Evolutionary conservation across 768 basidiomycete species (phyloP).

Genomic region (Agaricus bisporus): DNA sequence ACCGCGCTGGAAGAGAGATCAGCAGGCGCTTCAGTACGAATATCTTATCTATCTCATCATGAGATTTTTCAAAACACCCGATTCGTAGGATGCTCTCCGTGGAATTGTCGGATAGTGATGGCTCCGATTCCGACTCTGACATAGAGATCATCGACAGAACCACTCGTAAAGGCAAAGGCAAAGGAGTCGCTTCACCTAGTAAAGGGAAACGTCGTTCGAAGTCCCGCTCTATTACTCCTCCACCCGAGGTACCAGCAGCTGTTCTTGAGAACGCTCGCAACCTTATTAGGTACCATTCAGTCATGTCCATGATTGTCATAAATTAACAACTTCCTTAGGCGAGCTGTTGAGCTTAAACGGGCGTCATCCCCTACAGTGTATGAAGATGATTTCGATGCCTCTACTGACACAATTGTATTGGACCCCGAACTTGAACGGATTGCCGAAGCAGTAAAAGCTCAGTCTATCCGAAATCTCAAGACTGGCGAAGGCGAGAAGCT

Average conservation of each 20-base stretch:
- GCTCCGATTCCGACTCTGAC: constrained; percentile 44
- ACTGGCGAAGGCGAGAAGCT: constrained; percentile 32
- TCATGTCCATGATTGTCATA: constrained; percentile 7
- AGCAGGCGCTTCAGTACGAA: constrained; percentile 35
- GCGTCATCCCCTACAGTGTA: constrained; percentile 40
- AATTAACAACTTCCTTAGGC: constrained; percentile 25
- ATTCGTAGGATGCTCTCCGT: constrained; percentile 32
- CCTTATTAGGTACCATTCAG: constrained; percentile 46
- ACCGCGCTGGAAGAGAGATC: constrained; percentile 38
- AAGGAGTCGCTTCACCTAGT: constrained; percentile 11
- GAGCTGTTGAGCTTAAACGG: constrained; percentile 39
- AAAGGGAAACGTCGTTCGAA: constrained; percentile 40
- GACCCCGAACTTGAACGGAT: constrained; percentile 63
- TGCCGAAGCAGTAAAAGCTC: constrained; percentile 29
- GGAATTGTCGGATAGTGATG: constrained; percentile 38
- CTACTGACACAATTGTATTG: constrained; percentile 37
- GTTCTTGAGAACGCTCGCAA: constrained; percentile 51
- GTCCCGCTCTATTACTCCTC: constrained; percentile 64
- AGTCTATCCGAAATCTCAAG: constrained; percentile 22
- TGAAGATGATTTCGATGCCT: constrained; percentile 22
- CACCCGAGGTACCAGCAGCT: constrained; percentile 51
- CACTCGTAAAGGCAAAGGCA: constrained; percentile 24
- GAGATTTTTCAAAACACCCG: background rate
- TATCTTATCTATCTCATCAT: background rate
- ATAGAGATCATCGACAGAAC: constrained; percentile 27